phyloP scores from a whole-genome alignment of 2,329 filamentous ascomycete genomes.

The Sarocladium strictum region DNA sequence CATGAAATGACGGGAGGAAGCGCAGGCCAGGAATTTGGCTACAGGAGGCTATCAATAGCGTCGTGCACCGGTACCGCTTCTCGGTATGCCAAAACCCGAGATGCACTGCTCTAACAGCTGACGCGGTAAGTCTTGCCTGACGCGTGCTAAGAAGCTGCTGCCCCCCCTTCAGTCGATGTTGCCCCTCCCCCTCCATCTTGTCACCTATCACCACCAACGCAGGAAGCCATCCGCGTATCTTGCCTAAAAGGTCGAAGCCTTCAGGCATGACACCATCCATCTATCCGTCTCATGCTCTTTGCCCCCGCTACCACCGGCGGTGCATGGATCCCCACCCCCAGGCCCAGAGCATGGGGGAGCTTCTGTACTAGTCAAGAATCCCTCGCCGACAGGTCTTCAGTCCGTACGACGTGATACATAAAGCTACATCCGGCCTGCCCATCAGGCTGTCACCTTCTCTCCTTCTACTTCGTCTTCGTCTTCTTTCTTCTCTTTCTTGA shows the following conservation, averaged over 20 bases:
- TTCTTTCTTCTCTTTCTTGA: background rate
- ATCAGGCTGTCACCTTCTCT: background rate
- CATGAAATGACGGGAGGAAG: no score
- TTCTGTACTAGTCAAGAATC: background rate
- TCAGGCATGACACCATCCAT: background rate
- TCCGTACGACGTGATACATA: background rate
- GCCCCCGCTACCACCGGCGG: background rate
- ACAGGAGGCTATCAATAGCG: background rate
- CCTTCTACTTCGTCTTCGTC: no score
- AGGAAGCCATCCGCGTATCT: background rate
- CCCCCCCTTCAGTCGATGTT: background rate
- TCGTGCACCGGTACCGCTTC: background rate
- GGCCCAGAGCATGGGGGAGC: conserved; percentile 2
- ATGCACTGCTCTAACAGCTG: background rate
- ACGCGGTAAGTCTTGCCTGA: background rate
- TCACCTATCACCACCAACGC: background rate
- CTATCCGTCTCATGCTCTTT: no score
- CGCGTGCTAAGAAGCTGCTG: background rate
- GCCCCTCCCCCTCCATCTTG: conserved; percentile 4
- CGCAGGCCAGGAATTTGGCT: background rate
- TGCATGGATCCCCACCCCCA: background rate
- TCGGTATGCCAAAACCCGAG: conserved; percentile 5
- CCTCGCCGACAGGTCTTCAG: background rate
- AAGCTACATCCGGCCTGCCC: background rate
- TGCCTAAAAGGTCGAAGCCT: background rate